Conservation (phyloP, 1,284 basidiomycete genomes). For the Bjerkandera adusta region DNA sequence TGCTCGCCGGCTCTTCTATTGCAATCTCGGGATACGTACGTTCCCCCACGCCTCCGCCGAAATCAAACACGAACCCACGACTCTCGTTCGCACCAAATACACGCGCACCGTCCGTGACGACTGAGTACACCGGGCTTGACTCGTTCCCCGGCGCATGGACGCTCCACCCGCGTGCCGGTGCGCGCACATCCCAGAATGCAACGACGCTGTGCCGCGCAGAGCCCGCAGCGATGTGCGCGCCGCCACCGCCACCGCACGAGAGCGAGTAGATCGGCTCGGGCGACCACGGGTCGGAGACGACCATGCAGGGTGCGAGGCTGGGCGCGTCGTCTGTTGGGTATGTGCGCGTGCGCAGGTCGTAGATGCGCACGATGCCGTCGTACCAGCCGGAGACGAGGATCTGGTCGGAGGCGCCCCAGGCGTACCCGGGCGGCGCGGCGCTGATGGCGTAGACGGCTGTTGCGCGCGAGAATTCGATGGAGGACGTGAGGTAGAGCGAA, state of each 20-base stretch:
- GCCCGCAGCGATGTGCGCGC: conserved; percentile 65
- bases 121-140: conserved; percentile 67
- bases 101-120: conserved; percentile 69
- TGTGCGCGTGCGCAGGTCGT: conserved; percentile 61
- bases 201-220: conserved; percentile 72
- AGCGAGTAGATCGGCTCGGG: conserved; percentile 72
- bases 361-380: conserved; percentile 65
- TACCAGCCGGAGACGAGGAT: conserved; percentile 79
- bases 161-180: conserved; percentile 60
- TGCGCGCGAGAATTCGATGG: conserved; percentile 28
- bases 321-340: conserved; percentile 20
- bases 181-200: conserved; percentile 75
- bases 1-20: conserved; percentile 16
- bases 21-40: conserved; percentile 56
- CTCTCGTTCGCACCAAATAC: conserved; percentile 73
- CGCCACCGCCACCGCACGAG: conserved; percentile 65
- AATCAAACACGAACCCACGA: conserved; percentile 73
- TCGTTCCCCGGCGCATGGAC: conserved; percentile 76
- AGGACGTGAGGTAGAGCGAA: conserved; percentile 43
- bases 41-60: conserved; percentile 57
- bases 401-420: conserved; percentile 67
- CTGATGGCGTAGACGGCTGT: conserved; percentile 71
- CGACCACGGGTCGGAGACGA: conserved; percentile 62
- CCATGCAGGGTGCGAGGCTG: conserved; percentile 52
- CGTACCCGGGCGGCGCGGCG: conserved; percentile 53